Evolutionary conservation across 495 filamentous ascomycete species (phyloP), one percentile per base, ranked within the genome.

Genomic region (Podospora fimiseda): DNA sequence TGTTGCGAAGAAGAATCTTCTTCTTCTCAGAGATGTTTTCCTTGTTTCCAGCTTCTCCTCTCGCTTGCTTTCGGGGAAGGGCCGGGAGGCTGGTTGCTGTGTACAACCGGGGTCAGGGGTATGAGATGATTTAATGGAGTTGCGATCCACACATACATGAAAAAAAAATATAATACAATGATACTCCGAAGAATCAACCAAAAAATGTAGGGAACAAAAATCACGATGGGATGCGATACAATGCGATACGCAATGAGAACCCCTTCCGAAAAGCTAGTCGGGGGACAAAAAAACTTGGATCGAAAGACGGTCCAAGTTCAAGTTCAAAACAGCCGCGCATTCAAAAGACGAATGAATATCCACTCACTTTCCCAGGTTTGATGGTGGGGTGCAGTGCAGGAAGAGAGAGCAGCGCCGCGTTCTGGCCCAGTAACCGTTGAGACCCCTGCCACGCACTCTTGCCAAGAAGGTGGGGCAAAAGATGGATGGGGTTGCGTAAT

Each of bases 371-470:
- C 13, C 13, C 30, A 19, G 24, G 40, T 39, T n/a, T 21, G 27
- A n/a, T 22, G 45, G 20, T 19, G 18, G 27, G 51, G 51, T 50
- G 48, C 47, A 36, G 48, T 50, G n/a, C n/a, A n/a, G n/a, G n/a
- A n/a, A n/a, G n/a, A 24, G 19, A 11, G 16, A 3, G 21, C 39
- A 33, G 24, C 45, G 43, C 21, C 20, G 47, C 19, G 42, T 44
- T 60, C 54, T 60, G 58, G 54, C 58, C 59, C 52, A 56, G 59
- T 58, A 58, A 62, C 60, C 41, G 52, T 36, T 41, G 16, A 40
- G 36, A 24, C 47, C 53, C 39, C 16, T 41, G 39, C n/a, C 39
- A 44, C 19, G 9, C 27, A 1, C 2, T 19, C 11, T 15, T 23
- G 9, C 27, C 27, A 33, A 11, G 27, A 33, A 33, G 27, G 27